Evolutionary conservation across 148 eudicot species (phyloP), one percentile per base, ranked within the genome.

Genomic region (Cornus florida): DNA sequence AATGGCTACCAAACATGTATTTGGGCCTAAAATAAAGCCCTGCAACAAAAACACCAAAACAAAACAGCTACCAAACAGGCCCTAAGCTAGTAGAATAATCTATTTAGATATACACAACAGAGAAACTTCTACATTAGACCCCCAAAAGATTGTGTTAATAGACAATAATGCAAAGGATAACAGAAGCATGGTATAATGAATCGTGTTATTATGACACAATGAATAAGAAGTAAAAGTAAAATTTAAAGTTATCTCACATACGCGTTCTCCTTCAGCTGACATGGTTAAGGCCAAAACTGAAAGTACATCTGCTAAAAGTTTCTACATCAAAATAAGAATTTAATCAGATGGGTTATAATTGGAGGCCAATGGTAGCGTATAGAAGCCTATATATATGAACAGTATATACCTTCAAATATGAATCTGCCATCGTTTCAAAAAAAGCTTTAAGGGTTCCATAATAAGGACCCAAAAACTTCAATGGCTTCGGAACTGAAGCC

Each of bases 401-500:
- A 53, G 48, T 50, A 59, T 41, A 72, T 72, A 90, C 99, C 97
- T 96, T 94, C 59, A 92, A 31, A 62, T 92, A 95, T 24, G 93
- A 81, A 67, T 90, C 98, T 31, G 80, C 69, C 95, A 93, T 86
- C 56, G 84, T 88, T 33, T 91, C 97, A 81, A 84, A 96, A 81
- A 81, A 87, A 50, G 91, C 85, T 81, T 96, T 92, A 11, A 96
- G 79, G 64, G 99, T 91, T 73, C 91, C 97, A 88, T 93, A 96
- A 87, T 94, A 97, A 46, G 99, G 97, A 48, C 97, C 97, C 70
- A 94, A 89, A 86, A 94, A 93, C 80, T 96, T 96, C 70, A 96
- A 78, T 53, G 99, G 98, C 90, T 96, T 96, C 62, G 99, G 98
- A 19, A 96, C 98, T 69, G 98, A 92, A 28, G 99, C 93, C 99